Base-by-base conservation (phyloP, 2,329 filamentous ascomycete genomes). In the Xylariaceae sp. region DNA sequence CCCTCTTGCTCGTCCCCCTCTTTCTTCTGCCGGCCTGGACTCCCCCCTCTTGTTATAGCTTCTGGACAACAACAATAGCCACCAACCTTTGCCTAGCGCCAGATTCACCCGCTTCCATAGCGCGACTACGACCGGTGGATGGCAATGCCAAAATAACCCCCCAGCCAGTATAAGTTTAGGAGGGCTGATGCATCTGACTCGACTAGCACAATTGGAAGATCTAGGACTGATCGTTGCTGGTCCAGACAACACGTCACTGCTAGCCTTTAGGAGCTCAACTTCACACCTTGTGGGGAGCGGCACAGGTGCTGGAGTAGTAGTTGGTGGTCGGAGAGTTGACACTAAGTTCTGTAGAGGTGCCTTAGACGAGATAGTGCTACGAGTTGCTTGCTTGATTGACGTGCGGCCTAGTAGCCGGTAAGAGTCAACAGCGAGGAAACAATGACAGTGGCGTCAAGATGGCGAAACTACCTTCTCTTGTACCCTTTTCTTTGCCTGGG, bases 31-130 rank as follows among this genome's bases (percentile, higher is more conserved):
- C 47, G 9, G 3, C 18, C 49, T 51, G 15, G 18, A 13, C 3
- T 10, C 49, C 49, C 37, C 45, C 30, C 48, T 42, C 7, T 34
- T 58, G 59, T 55, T 59, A 59, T 59, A 67, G 63, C 23, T 60
- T 65, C 55, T 58, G 63, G 57, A 59, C 58, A 58, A 63, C 59
- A 64, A 72, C 59, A 63, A 61, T 42, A 64, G 71, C 55, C 57
- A 62, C 71, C 64, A 64, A 72, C 71, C 71, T 73, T 72, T 71
- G 70, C 70, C 70, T 73, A 69, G 67, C 67, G 63, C 70, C 69
- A 70, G 70, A 71, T 70, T 70, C 70, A 69, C 70, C 71, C 68
- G 68, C 63, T 69, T 73, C 71, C 71, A 73, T 73, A 71, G 69
- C 71, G 69, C 69, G 68, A 71, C 68, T 68, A 62, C 67, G 62